These are phyloP conservation scores for Tilletia indica DNA, from an alignment of 1,284 basidiomycete species.

Conservation along the genomic window DNA sequence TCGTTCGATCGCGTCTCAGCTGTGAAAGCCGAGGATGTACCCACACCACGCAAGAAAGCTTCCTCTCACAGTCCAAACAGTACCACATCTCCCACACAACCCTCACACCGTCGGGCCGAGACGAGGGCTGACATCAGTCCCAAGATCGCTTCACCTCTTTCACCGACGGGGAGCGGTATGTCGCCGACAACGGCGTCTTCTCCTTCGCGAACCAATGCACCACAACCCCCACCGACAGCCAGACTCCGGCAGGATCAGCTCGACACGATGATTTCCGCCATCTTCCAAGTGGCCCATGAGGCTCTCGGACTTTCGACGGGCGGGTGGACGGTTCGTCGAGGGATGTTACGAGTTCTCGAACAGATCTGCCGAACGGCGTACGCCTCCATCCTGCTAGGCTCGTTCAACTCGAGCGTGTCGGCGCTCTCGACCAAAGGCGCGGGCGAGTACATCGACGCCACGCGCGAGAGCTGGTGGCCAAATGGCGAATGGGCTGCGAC, in stretches of 20 bases:
- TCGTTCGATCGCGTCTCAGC: too few species aligned
- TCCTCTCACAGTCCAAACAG: not conserved
- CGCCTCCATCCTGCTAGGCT: slow-evolving; percentile 41
- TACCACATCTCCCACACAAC: not conserved
- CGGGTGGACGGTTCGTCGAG: slow-evolving; percentile 53
- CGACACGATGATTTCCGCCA: slow-evolving; percentile 51
- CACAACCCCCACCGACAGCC: not conserved
- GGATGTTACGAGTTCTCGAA: slow-evolving; percentile 54
- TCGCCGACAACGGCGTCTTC: not conserved
- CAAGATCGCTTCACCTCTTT: not conserved
- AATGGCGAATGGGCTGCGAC: slow-evolving; percentile 27
- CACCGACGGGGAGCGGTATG: not conserved
- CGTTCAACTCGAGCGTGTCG: slow-evolving; percentile 44
- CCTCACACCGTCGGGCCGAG: not conserved
- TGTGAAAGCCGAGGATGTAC: too few species aligned
- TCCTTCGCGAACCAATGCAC: slow-evolving; percentile 2
- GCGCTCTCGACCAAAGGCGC: slow-evolving; percentile 40
- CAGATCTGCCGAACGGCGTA: slow-evolving; percentile 54
- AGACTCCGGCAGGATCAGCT: slow-evolving; percentile 37
- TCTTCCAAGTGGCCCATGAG: slow-evolving; percentile 55
- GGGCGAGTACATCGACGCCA: slow-evolving; percentile 37
- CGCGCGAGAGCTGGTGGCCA: slow-evolving; percentile 51
- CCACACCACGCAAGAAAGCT: not conserved
- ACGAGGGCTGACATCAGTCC: not conserved
- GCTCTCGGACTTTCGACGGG: slow-evolving; percentile 53